Evolutionary conservation across 805 yeast species (phyloP), one percentile per base, ranked within the genome.

Genomic region (Alloascoidea africana): DNA sequence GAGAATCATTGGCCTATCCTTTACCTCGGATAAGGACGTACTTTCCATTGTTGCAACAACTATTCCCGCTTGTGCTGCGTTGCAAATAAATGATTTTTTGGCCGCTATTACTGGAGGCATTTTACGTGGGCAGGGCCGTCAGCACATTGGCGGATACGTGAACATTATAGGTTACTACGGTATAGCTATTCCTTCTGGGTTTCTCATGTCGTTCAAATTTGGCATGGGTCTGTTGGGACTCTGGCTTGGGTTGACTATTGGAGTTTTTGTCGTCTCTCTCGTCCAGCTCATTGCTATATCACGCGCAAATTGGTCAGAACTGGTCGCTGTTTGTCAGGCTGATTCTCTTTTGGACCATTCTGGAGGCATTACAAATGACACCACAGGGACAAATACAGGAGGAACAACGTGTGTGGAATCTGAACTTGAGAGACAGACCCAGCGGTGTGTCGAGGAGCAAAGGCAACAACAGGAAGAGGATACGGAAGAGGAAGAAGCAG

Each of bases 71-170:
- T 68, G 81, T 16, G 72, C 86, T 1, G 44, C 75, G 2, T 69
- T 77, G 45, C 85, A 79, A 45, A 54, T 82, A 2, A 67, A 71
- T 40, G 93, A 83, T 52, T 76, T 84, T 3, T 51, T 79, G 14
- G 78, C 82, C 11, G 71, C 78, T 34, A 74, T 80, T 14, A 75
- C 84, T 2, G 74, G 79, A 33, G 91, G 87, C 1, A 66, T 78
- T 27, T 57, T 83, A 41, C 60, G 94, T 42, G 86, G 87, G 1
- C 77, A 78, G 52, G 94, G 89, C 0, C 59, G 75, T 34, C 94
- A 83, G 52, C 68, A 65, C 36, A 63, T 79, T 35, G 93, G 93
- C 2, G 84, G 89, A 0, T 45, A 69, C 6, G 60, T 82, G 37
- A 83, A 81, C 47, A 60, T 83, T 34, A 50, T 78, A 13, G 68